Evolutionary conservation across 1,139 yeast genomes (phyloP).

Genomic region (Taphrina pruni): DNA sequence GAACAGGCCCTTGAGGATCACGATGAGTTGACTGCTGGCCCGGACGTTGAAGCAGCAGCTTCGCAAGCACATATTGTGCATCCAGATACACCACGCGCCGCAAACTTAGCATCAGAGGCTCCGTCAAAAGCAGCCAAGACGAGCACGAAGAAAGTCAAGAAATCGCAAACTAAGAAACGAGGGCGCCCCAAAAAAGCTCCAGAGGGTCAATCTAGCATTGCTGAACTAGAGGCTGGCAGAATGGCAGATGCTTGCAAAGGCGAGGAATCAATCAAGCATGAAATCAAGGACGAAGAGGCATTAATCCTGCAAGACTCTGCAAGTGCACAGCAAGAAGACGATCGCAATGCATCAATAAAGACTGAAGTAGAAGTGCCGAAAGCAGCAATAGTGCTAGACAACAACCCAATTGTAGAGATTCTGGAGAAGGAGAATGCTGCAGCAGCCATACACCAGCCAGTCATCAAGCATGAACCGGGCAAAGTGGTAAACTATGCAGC

Average conservation of each 20-base stretch:
- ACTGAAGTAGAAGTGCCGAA: not conserved
- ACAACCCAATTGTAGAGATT: not conserved
- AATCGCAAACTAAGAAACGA: not conserved
- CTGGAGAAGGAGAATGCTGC: slow-evolving; percentile 1
- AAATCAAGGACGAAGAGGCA: not conserved
- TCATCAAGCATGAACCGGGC: slow-evolving; percentile 17
- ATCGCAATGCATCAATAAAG: not conserved
- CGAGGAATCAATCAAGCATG: too few relatives aligned
- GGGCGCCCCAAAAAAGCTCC: slow-evolving; percentile 2
- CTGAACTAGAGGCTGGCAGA: not conserved
- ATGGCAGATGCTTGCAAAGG: too few relatives aligned
- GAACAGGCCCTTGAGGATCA: not conserved
- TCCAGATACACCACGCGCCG: not conserved
- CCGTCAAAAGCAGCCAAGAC: not conserved
- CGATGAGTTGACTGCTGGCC: slow-evolving; percentile 2
- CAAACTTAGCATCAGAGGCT: not conserved
- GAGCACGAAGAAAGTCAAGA: not conserved
- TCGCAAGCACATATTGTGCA: not conserved
- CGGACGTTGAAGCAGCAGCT: not conserved
- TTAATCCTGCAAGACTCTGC: not conserved
- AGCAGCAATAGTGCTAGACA: not conserved
- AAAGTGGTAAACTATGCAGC: slow-evolving; percentile 25
- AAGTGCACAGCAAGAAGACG: not conserved
- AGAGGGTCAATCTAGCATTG: not conserved
- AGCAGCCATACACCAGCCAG: not conserved